Evolutionary conservation across 2,329 filamentous ascomycete species (phyloP), one percentile per base, ranked within the genome.

Genomic region (Aspergillus fumigatiaffinis): DNA sequence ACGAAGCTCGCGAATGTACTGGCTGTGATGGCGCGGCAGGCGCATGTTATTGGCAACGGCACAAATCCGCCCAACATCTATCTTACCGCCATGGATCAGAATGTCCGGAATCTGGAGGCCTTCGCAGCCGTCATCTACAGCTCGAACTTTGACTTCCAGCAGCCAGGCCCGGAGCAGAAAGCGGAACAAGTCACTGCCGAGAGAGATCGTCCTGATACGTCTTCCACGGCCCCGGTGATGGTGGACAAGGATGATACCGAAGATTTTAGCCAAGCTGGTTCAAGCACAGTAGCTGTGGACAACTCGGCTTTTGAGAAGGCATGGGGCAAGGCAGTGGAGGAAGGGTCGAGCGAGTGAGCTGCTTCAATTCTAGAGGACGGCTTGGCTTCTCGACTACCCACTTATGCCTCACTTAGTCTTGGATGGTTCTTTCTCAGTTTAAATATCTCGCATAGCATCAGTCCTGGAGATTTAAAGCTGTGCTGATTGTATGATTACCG

Each of bases 1-100:
- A 81, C 88, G 42, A 93, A 92, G 76, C 83, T 99, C 44, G 94
- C 94, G 50, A 95, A 91, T 74, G 88, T 95, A 53, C 80, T 99
- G 38, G 95, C 93, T 2, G 88, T 96, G 5, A 84, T 97, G 66
- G 94, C 92, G 42, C 86, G 91, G 64, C 92, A 99, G 77, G 93
- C 93, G 4, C 92, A 96, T 73, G 83, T 81, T 54, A 96, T 99
- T 64, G 93, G 92, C 53, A 87, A 88, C 67, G 90, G 90, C 65
- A 66, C 70, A 4, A 73, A 72, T 41, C 69, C 76, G 14, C 76
- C 76, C 1, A 80, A 80, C 57, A 71, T 79, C 50, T 80, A 80
- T 59, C 66, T 80, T 21, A 63, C 67, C 1, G 69, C 71, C 1
- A 77, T 79, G 70, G 76, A 79, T 52, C 73, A 76, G 52, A 74